Base-by-base conservation (phyloP, 192 early-diverging fungal species). In the Backusella tarrabulga region DNA sequence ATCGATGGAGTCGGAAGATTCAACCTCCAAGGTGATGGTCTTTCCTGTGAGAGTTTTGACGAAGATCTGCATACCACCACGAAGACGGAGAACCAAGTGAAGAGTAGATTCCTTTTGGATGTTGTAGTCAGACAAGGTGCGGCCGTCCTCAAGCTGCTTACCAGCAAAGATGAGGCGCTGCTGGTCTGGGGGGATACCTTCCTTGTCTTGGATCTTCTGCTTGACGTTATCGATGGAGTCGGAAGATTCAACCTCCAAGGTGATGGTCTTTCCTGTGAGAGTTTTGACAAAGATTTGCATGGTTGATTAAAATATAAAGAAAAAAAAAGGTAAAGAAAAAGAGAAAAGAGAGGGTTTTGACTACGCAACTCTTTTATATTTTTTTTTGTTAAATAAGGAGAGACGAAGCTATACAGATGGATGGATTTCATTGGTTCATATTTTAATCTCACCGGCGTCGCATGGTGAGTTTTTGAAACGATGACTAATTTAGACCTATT, bases 241-340 rank as follows among this genome's bases (percentile, higher is more conserved):
- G 7, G 86, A 88, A 26, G 90, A 92, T 85, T 93, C 92, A 32
- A 95, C 92, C 83, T 95, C 97, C 42, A 98, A 87, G 80, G 96
- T 98, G 85, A 98, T 96, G 83, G 95, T 98, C 90, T 97, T 98
- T 77, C 97, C 97, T 42, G 97, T 98, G 14, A 98, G 87, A 29
- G 95, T 93, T 89, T 96, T 93, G 52, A 93, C 92, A 41, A 67
- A 71, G 38, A 56, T 91, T 68, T 90, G 89, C 87, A 89, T 34
- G 19, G 34, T 67, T 11, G 3, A 34, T 1, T 15, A 68, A 9
- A 36, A n/a, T 68, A 34, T 68, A 34, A 21, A 34, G 4, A 17
- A 21, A 68, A 68, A 21, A 36, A 68, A 38, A 68, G 0, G n/a
- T 6, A 9, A 38, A 68, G 34, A 38, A 68, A 36, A 68, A 15